Percentiles rank a stretch among this genome's conserved stretches.
phyloP scores from a whole-genome alignment of 2,329 filamentous ascomycete genomes.

The Aspergillus hortae region DNA sequence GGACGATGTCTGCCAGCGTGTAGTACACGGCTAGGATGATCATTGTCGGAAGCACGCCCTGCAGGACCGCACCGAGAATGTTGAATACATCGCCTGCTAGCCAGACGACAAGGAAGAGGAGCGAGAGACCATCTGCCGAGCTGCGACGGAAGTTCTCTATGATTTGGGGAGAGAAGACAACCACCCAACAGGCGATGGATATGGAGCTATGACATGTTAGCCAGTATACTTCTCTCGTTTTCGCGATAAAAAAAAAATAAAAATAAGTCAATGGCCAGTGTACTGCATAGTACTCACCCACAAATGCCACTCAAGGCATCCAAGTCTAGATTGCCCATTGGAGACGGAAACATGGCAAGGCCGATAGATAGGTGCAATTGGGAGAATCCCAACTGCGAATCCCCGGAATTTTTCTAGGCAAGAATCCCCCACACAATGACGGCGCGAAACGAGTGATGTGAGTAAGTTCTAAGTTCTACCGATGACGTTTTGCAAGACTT shows the following conservation, averaged over 20 bases:
- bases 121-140: conserved; percentile 82
- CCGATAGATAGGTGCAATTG: conserved; percentile 5
- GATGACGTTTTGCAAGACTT: conserved; percentile 5
- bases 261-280: no score
- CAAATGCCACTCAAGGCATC: conserved; percentile 90
- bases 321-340: conserved; percentile 66
- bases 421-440: background rate
- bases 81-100: conserved; percentile 94
- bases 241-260: no score
- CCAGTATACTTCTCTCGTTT: conserved; percentile 1
- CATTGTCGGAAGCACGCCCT: conserved; percentile 93
- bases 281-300: conserved; percentile 53
- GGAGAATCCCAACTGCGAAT: background rate
- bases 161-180: conserved; percentile 96
- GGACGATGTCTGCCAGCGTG: conserved; percentile 83
- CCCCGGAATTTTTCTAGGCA: background rate
- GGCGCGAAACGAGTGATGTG: background rate
- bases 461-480: background rate
- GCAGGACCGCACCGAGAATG: conserved; percentile 84
- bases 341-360: conserved; percentile 36
- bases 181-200: conserved; percentile 95
- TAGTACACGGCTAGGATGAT: conserved; percentile 93
- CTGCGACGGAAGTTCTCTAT: conserved; percentile 85
- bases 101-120: conserved; percentile 93
- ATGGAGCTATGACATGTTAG: conserved; percentile 62